phyloP scores from a whole-genome alignment of 495 filamentous ascomycete genomes.

The Aspergillus steynii region DNA sequence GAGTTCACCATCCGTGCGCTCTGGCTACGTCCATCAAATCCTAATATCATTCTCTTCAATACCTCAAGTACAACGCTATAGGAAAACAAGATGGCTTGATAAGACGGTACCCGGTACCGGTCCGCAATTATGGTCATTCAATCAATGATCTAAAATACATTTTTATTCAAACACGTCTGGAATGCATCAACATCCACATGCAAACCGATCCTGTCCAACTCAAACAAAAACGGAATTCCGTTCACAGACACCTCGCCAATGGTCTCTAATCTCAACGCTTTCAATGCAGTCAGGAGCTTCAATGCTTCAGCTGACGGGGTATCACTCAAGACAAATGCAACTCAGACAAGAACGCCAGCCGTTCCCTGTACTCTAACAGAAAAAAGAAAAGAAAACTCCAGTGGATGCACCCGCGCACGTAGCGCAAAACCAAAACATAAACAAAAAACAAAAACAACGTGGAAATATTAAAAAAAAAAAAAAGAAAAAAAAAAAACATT shows the following conservation, averaged over 20 bases:
- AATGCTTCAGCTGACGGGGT: slow-evolving; percentile 27
- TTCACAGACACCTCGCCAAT: neutral
- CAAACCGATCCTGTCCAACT: neutral
- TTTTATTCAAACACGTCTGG: neutral
- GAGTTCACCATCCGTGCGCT: too few species aligned
- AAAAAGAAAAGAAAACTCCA: neutral
- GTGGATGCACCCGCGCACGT: slow-evolving; percentile 2
- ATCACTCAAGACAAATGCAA: slow-evolving; percentile 16
- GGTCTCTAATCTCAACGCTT: neutral
- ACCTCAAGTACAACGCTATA: too few species aligned
- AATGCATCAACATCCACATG: neutral
- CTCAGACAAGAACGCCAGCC: slow-evolving; percentile 11
- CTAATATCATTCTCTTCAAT: too few species aligned
- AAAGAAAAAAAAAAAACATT: too few species aligned
- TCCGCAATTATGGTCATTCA: too few species aligned
- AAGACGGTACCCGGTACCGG: too few species aligned
- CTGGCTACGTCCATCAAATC: too few species aligned
- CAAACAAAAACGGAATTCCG: neutral
- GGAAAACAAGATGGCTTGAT: too few species aligned
- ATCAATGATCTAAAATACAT: neutral
- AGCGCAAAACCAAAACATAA: slow-evolving; percentile 10
- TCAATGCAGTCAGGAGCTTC: slow-evolving; percentile 21
- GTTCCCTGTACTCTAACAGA: neutral
- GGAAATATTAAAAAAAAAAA: neutral
- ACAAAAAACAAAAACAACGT: neutral